These are phyloP conservation scores for Paraurostyla sp. DNA, from an alignment of 73 alveolate species.

Conservation along the genomic window DNA sequence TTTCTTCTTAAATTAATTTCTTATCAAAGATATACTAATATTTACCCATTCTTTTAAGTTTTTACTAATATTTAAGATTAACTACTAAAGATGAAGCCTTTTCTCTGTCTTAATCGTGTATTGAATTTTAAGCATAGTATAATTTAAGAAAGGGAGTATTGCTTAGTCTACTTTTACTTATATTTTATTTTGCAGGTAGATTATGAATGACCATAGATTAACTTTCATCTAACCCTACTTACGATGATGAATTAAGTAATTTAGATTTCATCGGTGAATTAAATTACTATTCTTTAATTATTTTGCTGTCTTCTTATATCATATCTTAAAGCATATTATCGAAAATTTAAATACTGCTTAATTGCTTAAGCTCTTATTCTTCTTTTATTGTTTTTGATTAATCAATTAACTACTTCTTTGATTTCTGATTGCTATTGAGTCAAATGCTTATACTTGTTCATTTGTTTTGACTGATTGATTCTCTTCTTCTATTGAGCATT, in stretches of 20 bases:
- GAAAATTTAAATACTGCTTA: background rate
- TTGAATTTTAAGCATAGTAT: background rate
- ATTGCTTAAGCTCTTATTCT: background rate
- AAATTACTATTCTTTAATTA: background rate
- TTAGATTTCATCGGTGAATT: too few species aligned
- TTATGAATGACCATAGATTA: constrained; percentile 28
- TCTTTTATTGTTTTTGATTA: background rate
- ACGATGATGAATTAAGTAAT: background rate
- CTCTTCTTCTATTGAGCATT: background rate
- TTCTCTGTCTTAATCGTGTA: constrained; percentile 42
- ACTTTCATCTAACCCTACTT: background rate
- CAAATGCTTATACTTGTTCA: background rate
- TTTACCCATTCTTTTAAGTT: background rate
- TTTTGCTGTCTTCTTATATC: background rate
- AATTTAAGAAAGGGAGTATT: constrained; percentile 35
- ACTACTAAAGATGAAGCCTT: constrained; percentile 2
- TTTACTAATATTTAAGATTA: background rate
- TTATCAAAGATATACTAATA: background rate
- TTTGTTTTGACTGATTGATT: background rate
- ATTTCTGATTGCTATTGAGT: background rate
- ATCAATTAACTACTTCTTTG: background rate
- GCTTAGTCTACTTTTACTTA: background rate
- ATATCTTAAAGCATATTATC: background rate
- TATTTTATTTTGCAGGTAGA: background rate
- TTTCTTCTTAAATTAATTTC: constrained; percentile 20